Base-by-base conservation (phyloP, 208 protist genomes). In the Acanthamoeba royreba region DNA sequence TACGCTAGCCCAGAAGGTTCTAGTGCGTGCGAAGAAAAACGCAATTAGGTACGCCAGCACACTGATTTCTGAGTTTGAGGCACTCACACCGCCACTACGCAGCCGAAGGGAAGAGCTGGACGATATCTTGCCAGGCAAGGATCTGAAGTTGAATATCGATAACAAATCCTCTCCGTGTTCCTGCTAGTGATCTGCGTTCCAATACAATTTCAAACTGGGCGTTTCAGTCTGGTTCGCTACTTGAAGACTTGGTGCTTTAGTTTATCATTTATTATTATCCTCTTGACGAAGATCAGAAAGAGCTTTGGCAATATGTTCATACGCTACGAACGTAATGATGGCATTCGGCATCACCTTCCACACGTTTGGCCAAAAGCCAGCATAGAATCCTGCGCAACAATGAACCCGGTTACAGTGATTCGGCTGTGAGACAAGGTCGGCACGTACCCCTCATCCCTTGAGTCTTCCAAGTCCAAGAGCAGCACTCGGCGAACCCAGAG, bases 311-410 rank as follows among this genome's bases (percentile, higher is more conserved):
- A 96, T 92, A 22, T 85, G 33, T n/a, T 96, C 94, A 49, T 96
- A 95, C 33, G 83, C 42, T 43, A 94, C 61, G 31, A 96, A 95
- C 8, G 79, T 95, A 38, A 96, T 92, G n/a, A 92, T 72, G 28
- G 77, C 88, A 43, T 25, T 61, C 0, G 94, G 94, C 17, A 95
- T 40, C 31, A 92, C 72, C 22, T 81, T 47, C 22, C 88, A 28
- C 25, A 96, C 79, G n/a, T 89, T 93, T 33, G 94, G 93, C 46
- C 66, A 43, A n/a, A 96, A 85, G 4, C 94, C 94, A 31, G 55
- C 40, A 40, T 93, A 96, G 87, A 96, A 94, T 13, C 90, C 66
- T 49, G 33, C 49, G 19, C 49, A 9, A 55, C 13, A 55, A 19
- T 89, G 49, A 55, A 19, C 19, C 13, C 49, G 19, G 49, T 66